Evolutionary conservation across 257 asterid genomes (phyloP).

Genomic region (Solanum clarkiae): DNA sequence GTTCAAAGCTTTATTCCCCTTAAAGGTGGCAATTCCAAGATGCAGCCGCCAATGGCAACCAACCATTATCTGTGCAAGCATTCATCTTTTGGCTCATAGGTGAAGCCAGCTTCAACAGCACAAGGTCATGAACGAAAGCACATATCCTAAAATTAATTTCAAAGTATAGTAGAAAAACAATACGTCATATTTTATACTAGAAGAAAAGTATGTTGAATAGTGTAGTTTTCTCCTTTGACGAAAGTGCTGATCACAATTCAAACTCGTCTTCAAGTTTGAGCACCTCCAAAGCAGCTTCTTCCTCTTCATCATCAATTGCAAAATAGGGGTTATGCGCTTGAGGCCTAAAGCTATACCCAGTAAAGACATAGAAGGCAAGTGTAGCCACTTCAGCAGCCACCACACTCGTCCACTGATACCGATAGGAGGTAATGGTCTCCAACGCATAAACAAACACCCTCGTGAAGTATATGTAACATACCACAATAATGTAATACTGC

Average conservation of each 20-base stretch:
- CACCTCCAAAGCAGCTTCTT: conserved; percentile 77
- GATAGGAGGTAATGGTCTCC: neutral
- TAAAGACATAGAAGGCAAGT: conserved; percentile 54
- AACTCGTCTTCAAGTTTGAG: conserved; percentile 84
- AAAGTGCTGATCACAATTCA: conserved; percentile 48
- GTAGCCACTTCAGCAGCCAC: conserved; percentile 82
- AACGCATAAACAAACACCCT: neutral
- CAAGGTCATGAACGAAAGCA: neutral
- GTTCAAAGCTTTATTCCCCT: neutral
- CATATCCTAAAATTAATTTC: neutral
- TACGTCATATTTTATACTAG: no score
- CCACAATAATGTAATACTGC: neutral
- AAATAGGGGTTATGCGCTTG: conserved; percentile 77
- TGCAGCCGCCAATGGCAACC: neutral
- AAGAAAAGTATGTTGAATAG: neutral
- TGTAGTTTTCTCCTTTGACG: neutral
- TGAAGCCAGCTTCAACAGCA: neutral
- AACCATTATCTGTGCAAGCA: neutral
- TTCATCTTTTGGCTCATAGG: neutral
- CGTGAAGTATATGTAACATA: neutral
- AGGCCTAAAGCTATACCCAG: conserved; percentile 76
- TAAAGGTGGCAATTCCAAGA: no score
- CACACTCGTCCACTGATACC: neutral
- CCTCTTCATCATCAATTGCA: conserved; percentile 83
- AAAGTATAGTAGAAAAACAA: neutral